Conservation (phyloP, 2,329 filamentous ascomycete species). For the Stemphylium vesicarium region DNA sequence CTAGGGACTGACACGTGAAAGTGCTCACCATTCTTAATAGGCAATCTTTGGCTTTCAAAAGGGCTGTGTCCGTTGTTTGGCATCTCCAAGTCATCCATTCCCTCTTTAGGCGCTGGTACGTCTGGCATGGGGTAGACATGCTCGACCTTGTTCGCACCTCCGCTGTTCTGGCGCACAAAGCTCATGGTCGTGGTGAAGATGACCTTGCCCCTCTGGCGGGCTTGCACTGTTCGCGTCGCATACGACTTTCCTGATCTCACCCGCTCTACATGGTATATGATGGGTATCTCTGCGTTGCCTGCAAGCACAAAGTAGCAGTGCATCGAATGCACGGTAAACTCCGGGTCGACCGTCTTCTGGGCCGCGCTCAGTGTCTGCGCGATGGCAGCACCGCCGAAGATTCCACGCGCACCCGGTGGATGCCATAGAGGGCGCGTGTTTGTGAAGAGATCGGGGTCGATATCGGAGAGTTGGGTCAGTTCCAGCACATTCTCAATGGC, state of each 20-base stretch:
- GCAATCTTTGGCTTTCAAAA: conserved; percentile 64
- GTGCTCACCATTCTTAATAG: conserved; percentile 60
- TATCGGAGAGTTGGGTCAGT: conserved; percentile 76
- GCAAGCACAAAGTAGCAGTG: conserved; percentile 99
- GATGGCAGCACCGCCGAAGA: conserved; percentile 92
- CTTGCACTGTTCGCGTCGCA: conserved; percentile 94
- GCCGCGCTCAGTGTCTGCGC: conserved; percentile 89
- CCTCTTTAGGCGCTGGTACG: conserved; percentile 54
- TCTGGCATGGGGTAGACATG: conserved; percentile 67
- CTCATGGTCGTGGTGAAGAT: conserved; percentile 97
- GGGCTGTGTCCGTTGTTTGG: conserved; percentile 53
- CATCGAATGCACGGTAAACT: conserved; percentile 92
- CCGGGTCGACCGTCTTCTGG: conserved; percentile 79
- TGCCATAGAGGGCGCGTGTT: conserved; percentile 93
- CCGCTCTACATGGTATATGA: conserved; percentile 93
- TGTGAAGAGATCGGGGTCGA: conserved; percentile 88
- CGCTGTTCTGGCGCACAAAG: conserved; percentile 73
- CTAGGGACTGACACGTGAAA: background rate
- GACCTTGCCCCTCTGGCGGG: conserved; percentile 81
- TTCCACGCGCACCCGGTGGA: conserved; percentile 86
- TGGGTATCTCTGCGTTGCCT: conserved; percentile 81
- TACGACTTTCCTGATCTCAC: conserved; percentile 90
- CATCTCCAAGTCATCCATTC: conserved; percentile 41
- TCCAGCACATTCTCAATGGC: conserved; percentile 90
- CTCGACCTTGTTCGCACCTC: conserved; percentile 62